Percentiles rank a stretch among this genome's conserved stretches.
Evolutionary conservation across 352 stramenopile genomes (phyloP).

Genomic region (Globisporangium apiculatum): DNA sequence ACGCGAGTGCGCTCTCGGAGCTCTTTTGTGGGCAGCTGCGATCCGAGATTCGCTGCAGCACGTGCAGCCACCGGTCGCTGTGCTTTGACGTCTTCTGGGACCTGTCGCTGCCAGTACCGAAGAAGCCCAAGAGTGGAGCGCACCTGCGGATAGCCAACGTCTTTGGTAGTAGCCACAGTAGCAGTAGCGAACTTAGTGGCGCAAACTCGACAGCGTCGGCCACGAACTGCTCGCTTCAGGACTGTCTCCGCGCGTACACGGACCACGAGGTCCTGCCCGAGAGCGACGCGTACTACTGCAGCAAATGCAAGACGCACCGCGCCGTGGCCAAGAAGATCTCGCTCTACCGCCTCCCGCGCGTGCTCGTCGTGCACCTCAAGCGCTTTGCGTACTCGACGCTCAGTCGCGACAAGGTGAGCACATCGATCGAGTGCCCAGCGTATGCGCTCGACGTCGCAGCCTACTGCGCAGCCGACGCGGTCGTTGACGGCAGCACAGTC

Average conservation of each 20-base stretch:
- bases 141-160: slow-evolving; percentile 27
- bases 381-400: slow-evolving; percentile 80
- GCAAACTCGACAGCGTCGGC: neutral
- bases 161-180: slow-evolving; percentile 13
- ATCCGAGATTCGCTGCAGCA: slow-evolving; percentile 68
- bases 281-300: slow-evolving; percentile 64
- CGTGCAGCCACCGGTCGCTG: slow-evolving; percentile 59
- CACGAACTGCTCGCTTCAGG: slow-evolving; percentile 37
- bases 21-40: slow-evolving; percentile 80
- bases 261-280: slow-evolving; percentile 59
- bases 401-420: slow-evolving; percentile 73
- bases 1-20: slow-evolving; percentile 60
- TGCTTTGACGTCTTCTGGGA: slow-evolving; percentile 88
- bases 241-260: slow-evolving; percentile 69
- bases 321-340: slow-evolving; percentile 70
- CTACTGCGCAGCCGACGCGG: slow-evolving; percentile 57
- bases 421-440: slow-evolving; percentile 49
- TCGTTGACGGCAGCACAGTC: slow-evolving; percentile 56
- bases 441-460: slow-evolving; percentile 55
- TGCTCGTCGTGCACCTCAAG: slow-evolving; percentile 88
- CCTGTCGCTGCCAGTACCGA: slow-evolving; percentile 61
- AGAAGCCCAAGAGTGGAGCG: slow-evolving; percentile 41
- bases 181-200: slow-evolving; percentile 3
- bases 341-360: slow-evolving; percentile 65
- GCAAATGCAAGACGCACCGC: slow-evolving; percentile 65